Evolutionary conservation across 257 asterid genomes (phyloP).

Genomic region (Solanum boliviense): DNA sequence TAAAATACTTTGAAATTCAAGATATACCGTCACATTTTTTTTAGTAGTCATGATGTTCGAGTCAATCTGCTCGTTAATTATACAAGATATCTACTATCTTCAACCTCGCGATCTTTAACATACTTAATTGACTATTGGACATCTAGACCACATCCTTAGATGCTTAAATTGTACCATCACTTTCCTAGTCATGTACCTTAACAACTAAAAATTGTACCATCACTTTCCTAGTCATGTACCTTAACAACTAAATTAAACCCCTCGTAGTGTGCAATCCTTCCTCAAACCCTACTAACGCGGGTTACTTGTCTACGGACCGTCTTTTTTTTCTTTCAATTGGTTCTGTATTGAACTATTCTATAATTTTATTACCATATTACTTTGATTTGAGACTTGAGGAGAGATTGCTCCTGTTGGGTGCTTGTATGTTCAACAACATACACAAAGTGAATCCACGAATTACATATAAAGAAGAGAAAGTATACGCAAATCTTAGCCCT

Average conservation of each 20-base stretch:
- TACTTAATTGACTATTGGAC: not conserved
- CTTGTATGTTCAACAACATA: not conserved
- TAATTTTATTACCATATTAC: too few relatives aligned
- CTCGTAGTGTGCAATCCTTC: too few relatives aligned
- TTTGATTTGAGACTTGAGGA: too few relatives aligned
- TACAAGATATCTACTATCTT: not conserved
- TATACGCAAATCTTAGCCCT: too few relatives aligned
- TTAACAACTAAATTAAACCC: too few relatives aligned
- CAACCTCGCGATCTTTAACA: not conserved
- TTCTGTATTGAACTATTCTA: not conserved
- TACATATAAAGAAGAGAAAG: too few relatives aligned
- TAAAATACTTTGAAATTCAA: not conserved
- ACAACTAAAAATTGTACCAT: too few relatives aligned
- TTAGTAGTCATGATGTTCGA: not conserved
- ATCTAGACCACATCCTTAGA: too few relatives aligned
- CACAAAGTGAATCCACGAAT: not conserved
- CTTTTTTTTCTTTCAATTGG: not conserved
- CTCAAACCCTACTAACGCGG: too few relatives aligned
- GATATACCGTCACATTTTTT: not conserved
- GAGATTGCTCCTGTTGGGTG: not conserved
- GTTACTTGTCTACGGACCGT: too few relatives aligned
- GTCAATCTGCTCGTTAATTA: not conserved
- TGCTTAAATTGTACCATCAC: not conserved
- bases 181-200: too few relatives aligned
- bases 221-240: too few relatives aligned